Conservation (phyloP, 225 moss, liverwort and hornwort species). For the Straminergon stramineum region DNA sequence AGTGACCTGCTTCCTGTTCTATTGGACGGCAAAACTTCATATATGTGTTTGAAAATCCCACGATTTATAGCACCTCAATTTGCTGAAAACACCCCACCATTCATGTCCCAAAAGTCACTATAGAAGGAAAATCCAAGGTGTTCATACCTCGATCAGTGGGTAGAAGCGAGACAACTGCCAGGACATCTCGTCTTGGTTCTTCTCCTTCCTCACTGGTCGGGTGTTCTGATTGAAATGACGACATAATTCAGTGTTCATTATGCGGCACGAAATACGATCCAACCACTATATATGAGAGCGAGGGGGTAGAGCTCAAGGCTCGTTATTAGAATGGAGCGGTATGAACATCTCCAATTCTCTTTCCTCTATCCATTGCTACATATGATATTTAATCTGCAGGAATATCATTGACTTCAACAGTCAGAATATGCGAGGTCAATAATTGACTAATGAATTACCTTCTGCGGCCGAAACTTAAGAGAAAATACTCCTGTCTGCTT, state of each 20-base stretch:
- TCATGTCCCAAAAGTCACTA: neutral
- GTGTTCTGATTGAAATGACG: constrained; percentile 30
- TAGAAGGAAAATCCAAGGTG: neutral
- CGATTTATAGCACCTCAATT: neutral
- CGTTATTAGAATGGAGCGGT: neutral
- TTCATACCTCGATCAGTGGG: constrained; percentile 75
- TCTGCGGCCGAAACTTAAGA: constrained; percentile 69
- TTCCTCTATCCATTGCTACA: neutral
- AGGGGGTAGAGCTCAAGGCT: neutral
- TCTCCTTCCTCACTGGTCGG: constrained; percentile 73
- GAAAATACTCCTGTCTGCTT: constrained; percentile 63
- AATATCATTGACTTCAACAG: neutral
- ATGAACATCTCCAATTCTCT: neutral
- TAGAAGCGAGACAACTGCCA: constrained; percentile 95
- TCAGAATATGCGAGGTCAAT: neutral
- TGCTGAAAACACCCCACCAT: neutral
- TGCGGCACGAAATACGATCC: neutral
- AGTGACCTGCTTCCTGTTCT: neutral
- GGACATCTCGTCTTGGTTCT: constrained; percentile 60
- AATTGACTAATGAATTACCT: constrained; percentile 32
- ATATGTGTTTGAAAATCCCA: neutral
- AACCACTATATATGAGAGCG: neutral
- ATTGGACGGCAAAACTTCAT: neutral
- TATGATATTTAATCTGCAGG: neutral
- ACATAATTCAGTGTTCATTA: neutral